Base-by-base conservation (phyloP, 768 basidiomycete genomes). In the Royoungia palumana region DNA sequence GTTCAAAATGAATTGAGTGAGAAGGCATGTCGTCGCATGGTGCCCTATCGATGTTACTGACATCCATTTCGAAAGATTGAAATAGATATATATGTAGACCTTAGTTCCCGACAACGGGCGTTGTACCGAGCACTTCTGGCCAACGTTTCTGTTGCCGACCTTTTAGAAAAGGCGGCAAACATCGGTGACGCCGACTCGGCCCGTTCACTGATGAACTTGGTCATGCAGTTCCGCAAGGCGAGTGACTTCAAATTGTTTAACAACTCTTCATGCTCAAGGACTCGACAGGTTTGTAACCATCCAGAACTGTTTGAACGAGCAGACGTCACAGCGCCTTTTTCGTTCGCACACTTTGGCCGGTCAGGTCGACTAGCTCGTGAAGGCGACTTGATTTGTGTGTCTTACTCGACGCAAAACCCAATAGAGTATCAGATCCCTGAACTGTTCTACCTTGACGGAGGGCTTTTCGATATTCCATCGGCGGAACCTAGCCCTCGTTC, bases 1-100 rank as follows among this genome's bases (percentile, higher is more conserved):
- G 96, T 99, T n/a, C 96, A 99, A 69, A 98, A 98, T 63, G 96
- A 99, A 68, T 78, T 99, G 21, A 96, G 94, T 57, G 96, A 99
- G 61, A 99, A 99, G 89, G 94, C 86, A 58, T 45, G 70, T 54
- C 27, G 7, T 39, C 27, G 36, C 21, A 30, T 24, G 2, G 27
- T 17, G 19, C 38, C 47, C 87, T 86, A 90, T 92, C 66, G 80
- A 83, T 50, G 88, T 93, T 64, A 79, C 94, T 46, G 86, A 88
- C 62, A 85, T 85, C 90, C 60, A 72, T 90, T 39, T 10, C 32
- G 14, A 50, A 60, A 97, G 93, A 98, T 98, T 61, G 96, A 99
- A 71, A 84, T 87, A 57, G 96, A 99, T 67, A 80, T 98, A 34
- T 91, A 88, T 62, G 90, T 97, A 49, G 93, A 97, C 61, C 76